Base-by-base conservation (phyloP, 805 yeast genomes). In the Wickerhamomyces queroliae region DNA sequence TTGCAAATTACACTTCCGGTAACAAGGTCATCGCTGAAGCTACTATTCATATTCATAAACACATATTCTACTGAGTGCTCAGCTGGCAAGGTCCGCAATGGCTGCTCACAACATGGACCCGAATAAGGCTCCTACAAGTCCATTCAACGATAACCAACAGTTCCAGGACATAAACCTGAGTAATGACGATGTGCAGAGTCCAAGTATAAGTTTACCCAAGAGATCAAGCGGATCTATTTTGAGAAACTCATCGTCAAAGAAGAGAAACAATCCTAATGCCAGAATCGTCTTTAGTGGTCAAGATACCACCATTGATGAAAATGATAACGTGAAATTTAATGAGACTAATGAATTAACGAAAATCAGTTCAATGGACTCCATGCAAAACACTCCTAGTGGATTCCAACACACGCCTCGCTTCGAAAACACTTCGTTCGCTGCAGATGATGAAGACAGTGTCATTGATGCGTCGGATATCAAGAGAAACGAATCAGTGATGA, bases 401-500 rank as follows among this genome's bases (percentile, higher is more conserved):
- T 16, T 28, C 11, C 17, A 49, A n/a, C 39, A 42, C 3, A 53
- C 48, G 4, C 44, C 55, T 3, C 49, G 47, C 13, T 58, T 56
- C 40, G 59, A 45, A 19, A 51, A 46, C 32, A 38, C 34, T 18
- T 12, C 21, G 18, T 18, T 25, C 12, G n/a, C n/a, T n/a, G n/a
- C n/a, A n/a, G 8, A 17, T 16, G n/a, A 40, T 27, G 49, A 45
- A 9, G 48, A 49, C 18, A 35, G 39, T 4, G 22, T n/a, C 6
- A 31, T 27, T 8, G 32, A 26, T 26, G 19, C 37, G 5, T 19
- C 26, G 5, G 36, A 35, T 18, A 24, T 31, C 9, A 30, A 41
- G 19, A 51, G 77, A 32, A 60, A 66, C 25, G 71, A 66, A 13
- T 68, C 83, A 0, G 64, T 71, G 4, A 83, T 84, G 78, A 78